Evolutionary conservation across 345 rosid genomes (phyloP).

Genomic region (Chamaenerion angustifolium): DNA sequence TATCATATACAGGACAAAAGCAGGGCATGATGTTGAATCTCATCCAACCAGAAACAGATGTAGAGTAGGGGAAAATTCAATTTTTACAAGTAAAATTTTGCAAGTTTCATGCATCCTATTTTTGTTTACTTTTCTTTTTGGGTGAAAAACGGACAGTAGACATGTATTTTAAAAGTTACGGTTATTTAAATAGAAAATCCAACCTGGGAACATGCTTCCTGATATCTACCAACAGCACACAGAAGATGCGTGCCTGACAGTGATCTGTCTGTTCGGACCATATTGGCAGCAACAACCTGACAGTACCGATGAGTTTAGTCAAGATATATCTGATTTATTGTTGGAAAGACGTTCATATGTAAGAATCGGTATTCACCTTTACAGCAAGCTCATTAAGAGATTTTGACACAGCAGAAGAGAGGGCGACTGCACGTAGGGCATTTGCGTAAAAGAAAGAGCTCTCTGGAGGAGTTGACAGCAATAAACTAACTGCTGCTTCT

Average conservation of each 20-base stretch:
- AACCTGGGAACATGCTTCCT: constrained; percentile 99
- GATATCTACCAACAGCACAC: constrained; percentile 94
- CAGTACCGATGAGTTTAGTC: neutral
- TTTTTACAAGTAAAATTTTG: too few relatives aligned
- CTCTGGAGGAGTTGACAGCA: constrained; percentile 88
- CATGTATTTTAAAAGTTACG: too few relatives aligned
- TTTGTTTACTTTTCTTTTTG: too few relatives aligned
- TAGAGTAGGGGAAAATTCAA: too few relatives aligned
- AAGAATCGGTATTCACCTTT: constrained; percentile 34
- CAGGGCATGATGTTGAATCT: too few relatives aligned
- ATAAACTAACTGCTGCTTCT: constrained; percentile 90
- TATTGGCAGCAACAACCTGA: constrained; percentile 96
- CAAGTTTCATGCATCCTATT: too few relatives aligned
- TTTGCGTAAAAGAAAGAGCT: constrained; percentile 81
- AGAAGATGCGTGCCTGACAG: constrained; percentile 87
- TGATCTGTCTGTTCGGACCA: constrained; percentile 86
- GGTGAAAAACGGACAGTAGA: too few relatives aligned
- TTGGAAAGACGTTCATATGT: neutral
- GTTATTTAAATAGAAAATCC: neutral
- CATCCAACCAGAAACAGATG: too few relatives aligned
- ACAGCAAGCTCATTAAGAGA: constrained; percentile 95
- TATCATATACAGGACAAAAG: neutral
- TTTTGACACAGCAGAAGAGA: constrained; percentile 87
- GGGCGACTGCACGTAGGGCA: constrained; percentile 95
- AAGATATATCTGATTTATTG: too few relatives aligned